Base-by-base conservation (phyloP, 208 protist species). In the Strigomonas galati region DNA sequence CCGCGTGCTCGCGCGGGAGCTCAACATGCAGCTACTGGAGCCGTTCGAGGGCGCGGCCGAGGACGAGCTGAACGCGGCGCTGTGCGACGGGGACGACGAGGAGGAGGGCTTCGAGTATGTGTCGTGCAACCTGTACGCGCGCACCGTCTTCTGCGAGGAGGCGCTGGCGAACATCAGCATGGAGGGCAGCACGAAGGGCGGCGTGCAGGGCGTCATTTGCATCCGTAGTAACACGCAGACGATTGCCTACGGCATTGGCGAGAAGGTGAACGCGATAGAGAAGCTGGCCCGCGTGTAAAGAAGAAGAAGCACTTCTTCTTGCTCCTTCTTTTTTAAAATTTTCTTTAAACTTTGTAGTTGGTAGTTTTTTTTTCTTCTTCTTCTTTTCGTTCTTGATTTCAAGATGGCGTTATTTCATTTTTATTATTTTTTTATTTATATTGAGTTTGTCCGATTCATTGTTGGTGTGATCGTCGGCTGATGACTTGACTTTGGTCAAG, bases 161-260 rank as follows among this genome's bases (percentile, higher is more conserved):
- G 98, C 96, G 17, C 69, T 99, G 17, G 95, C 97, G 9, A 99
- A 99, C 71, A 81, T 99, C n/a, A 95, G 80, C 44, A 48, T 96
- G 9, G 91, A 96, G 76, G 66, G 71, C 30, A 74, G 82, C 27
- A 32, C 28, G 0, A 79, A 85, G 9, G 93, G 89, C 19, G 82
- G 84, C 61, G 93, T 99, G 55, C 83, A 59, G n/a, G 98, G 98
- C 43, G 95, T 97, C 56, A 91, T 99, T 44, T 91, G 98, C 35
- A 98, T 99, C 46, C 91, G 98, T 55, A 87, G 86, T 58, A 98
- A 99, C 72, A 98, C 96, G 30, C 98, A 99, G 76, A 97, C 97
- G 52, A 98, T 99, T 72, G 98, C 98, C 24, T 95, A 99, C 49
- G 91, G 88, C 48, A 88, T 99, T n/a, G 98, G 98, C 24, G 97